Evolutionary conservation across 148 eudicot species (phyloP).

Genomic region (Cornus florida): DNA sequence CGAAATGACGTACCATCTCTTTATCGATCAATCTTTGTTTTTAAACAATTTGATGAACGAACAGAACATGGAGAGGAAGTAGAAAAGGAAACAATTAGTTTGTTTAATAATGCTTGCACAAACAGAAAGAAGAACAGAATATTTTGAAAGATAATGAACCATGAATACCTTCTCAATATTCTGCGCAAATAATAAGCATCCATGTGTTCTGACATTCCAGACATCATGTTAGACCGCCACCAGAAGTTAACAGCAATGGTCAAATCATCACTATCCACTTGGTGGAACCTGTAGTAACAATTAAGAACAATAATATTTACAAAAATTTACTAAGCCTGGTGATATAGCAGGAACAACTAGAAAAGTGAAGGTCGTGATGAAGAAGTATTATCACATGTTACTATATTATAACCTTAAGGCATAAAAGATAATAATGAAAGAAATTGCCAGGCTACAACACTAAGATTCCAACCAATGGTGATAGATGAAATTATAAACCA

Average conservation of each 20-base stretch:
- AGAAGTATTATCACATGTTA: not conserved
- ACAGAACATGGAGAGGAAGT: slow-evolving; percentile 22
- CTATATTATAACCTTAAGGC: not conserved
- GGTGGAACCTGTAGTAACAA: slow-evolving; percentile 71
- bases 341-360: not conserved
- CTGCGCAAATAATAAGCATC: slow-evolving; percentile 88
- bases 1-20: slow-evolving; percentile 67
- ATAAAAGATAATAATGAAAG: not conserved
- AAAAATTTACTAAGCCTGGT: not conserved
- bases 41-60: slow-evolving; percentile 19
- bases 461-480: not conserved
- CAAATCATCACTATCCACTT: slow-evolving; percentile 86
- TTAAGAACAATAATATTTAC: slow-evolving; percentile 8
- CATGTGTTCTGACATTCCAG: slow-evolving; percentile 84
- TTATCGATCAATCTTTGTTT: slow-evolving; percentile 72
- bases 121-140: slow-evolving; percentile 5
- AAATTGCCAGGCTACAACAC: not conserved
- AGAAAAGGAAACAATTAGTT: slow-evolving; percentile 23
- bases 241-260: slow-evolving; percentile 93
- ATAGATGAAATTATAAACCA: not conserved
- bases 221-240: slow-evolving; percentile 77
- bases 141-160: slow-evolving; percentile 1
- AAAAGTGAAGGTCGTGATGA: not conserved
- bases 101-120: not conserved
- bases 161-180: slow-evolving; percentile 70